Percentiles rank a stretch among this genome's conserved stretches.
Conservation (phyloP, 768 basidiomycete genomes). For the Boletus huronensis region DNA sequence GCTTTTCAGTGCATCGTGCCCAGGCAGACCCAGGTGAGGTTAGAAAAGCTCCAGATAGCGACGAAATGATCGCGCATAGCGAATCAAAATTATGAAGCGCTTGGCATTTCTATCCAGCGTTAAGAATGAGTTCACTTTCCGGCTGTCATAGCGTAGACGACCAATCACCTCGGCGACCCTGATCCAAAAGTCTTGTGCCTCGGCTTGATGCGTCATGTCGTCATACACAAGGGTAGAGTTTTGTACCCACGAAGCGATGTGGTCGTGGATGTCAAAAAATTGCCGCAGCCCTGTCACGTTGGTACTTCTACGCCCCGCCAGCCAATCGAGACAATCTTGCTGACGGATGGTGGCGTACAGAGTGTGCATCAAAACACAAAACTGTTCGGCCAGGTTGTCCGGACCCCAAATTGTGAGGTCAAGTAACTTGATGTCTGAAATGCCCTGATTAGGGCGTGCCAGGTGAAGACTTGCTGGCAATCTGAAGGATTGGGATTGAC, state of each 20-base stretch:
- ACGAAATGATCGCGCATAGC: constrained; percentile 63
- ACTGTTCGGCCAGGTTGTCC: constrained; percentile 70
- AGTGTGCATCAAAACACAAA: constrained; percentile 70
- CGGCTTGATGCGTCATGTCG: constrained; percentile 49
- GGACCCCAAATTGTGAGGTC: constrained; percentile 53
- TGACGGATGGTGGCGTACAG: constrained; percentile 68
- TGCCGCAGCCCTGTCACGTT: constrained; percentile 43
- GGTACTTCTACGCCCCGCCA: constrained; percentile 37
- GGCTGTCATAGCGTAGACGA: neutral
- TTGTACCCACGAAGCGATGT: constrained; percentile 65
- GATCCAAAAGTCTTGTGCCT: constrained; percentile 70
- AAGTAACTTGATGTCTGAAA: neutral
- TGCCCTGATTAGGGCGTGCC: neutral
- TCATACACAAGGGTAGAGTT: constrained; percentile 54
- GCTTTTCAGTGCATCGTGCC: constrained; percentile 56
- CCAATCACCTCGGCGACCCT: constrained; percentile 67
- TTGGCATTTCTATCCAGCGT: constrained; percentile 53
- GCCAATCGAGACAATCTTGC: constrained; percentile 71
- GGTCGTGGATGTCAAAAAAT: constrained; percentile 61
- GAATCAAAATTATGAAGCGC: constrained; percentile 62
- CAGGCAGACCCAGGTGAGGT: constrained; percentile 59
- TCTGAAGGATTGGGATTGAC: neutral
- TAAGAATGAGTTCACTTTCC: neutral
- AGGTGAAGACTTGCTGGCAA: constrained; percentile 24
- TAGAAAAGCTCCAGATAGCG: constrained; percentile 57